These are phyloP conservation scores for Beverwykella pulmonaria DNA, from an alignment of 495 filamentous ascomycete genomes.

Conservation along the genomic window DNA sequence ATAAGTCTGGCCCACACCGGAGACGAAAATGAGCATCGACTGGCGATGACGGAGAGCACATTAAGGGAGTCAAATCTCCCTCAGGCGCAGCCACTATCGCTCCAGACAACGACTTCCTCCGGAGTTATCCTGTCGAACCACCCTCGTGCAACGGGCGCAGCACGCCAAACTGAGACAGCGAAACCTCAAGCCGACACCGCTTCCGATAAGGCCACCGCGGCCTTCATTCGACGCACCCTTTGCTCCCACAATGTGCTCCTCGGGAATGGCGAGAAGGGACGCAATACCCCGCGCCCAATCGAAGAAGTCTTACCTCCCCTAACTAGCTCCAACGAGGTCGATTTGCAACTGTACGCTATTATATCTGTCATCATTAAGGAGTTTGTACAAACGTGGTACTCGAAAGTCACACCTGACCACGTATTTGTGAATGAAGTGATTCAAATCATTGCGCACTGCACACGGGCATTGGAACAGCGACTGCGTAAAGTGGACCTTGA, in stretches of 20 bases:
- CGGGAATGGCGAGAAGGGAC: conserved; percentile 38
- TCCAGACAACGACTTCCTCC: conserved; percentile 10
- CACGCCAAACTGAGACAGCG: conserved; percentile 21
- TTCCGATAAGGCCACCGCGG: conserved; percentile 59
- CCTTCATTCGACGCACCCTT: conserved; percentile 67
- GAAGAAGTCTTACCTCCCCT: conserved; percentile 85
- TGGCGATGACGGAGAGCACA: conserved; percentile 31
- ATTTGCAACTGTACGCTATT: conserved; percentile 88
- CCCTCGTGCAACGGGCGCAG: conserved; percentile 17
- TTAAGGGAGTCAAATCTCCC: conserved; percentile 23
- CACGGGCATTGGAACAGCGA: conserved; percentile 80
- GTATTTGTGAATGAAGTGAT: conserved; percentile 83
- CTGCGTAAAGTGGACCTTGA: conserved; percentile 80
- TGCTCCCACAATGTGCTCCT: conserved; percentile 55
- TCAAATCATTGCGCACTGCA: conserved; percentile 86
- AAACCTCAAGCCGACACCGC: conserved; percentile 45
- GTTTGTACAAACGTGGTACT: conserved; percentile 90
- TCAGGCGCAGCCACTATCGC: conserved; percentile 23
- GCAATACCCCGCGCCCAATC: conserved; percentile 57
- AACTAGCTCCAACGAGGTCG: conserved; percentile 89
- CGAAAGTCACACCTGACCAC: conserved; percentile 86
- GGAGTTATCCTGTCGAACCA: conserved; percentile 14
- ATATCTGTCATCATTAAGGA: conserved; percentile 86
- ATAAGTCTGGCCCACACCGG: neutral
- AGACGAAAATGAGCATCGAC: conserved; percentile 23